phyloP scores from a whole-genome alignment of 495 filamentous ascomycete genomes.

The Pseudomonodictys pantanalensis region DNA sequence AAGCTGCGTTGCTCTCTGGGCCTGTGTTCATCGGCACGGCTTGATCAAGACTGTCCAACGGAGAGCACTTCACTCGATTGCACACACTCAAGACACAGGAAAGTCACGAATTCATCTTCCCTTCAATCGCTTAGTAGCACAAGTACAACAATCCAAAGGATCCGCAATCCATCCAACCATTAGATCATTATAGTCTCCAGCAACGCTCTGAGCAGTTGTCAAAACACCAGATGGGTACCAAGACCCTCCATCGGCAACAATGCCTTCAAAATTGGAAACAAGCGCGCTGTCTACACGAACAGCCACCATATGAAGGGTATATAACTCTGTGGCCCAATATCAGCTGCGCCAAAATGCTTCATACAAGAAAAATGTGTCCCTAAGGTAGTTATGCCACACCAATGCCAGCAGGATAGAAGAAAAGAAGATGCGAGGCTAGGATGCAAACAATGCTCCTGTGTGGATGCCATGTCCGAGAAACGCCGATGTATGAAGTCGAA shows the following conservation, averaged over 20 bases:
- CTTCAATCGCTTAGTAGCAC: too few relatives aligned
- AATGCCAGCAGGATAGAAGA: neutral
- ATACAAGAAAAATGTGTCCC: neutral
- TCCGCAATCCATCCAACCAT: neutral
- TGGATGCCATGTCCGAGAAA: neutral
- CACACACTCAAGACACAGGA: too few relatives aligned
- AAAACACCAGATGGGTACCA: too few relatives aligned
- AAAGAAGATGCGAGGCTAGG: neutral
- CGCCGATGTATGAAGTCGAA: neutral
- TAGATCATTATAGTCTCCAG: neutral
- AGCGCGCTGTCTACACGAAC: neutral
- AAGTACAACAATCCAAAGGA: slow-evolving; percentile 1
- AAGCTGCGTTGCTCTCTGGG: too few relatives aligned
- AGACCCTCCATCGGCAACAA: too few relatives aligned
- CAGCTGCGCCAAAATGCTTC: neutral
- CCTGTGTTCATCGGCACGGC: too few relatives aligned
- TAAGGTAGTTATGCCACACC: too few relatives aligned
- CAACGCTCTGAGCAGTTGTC: neutral
- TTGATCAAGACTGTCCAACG: too few relatives aligned
- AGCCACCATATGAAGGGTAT: neutral
- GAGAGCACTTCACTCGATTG: too few relatives aligned
- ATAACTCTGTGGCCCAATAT: neutral
- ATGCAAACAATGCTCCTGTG: neutral
- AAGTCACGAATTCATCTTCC: too few relatives aligned
- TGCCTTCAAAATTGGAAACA: too few relatives aligned